Conservation (phyloP, 2,329 filamentous ascomycete genomes). For the Alternaria gaisen region DNA sequence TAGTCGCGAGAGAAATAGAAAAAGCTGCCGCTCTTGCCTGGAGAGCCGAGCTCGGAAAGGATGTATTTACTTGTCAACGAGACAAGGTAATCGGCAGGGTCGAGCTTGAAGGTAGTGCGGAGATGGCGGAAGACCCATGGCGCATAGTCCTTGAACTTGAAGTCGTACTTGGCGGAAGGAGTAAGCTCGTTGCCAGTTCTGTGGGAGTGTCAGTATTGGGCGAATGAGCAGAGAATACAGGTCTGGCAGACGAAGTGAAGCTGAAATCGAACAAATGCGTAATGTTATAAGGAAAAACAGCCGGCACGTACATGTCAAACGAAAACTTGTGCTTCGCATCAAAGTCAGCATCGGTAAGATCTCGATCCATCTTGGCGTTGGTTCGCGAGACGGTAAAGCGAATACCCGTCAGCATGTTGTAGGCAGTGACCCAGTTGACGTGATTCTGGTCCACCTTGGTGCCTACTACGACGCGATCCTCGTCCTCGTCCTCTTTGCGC, state of each 20-base stretch:
- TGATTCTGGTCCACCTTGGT: conserved; percentile 98
- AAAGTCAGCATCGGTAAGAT: conserved; percentile 91
- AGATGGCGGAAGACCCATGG: conserved; percentile 98
- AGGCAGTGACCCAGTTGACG: conserved; percentile 96
- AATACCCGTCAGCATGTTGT: conserved; percentile 99
- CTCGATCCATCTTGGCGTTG: conserved; percentile 94
- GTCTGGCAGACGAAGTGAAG: conserved; percentile 23
- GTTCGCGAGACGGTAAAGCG: conserved; percentile 95
- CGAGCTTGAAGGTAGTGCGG: conserved; percentile 84
- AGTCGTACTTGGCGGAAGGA: conserved; percentile 98
- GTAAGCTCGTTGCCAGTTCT: conserved; percentile 96
- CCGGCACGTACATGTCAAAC: conserved; percentile 84
- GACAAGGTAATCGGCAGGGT: conserved; percentile 97
- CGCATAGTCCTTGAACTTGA: conserved; percentile 99
- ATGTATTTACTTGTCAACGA: conserved; percentile 99
- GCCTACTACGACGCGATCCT: conserved; percentile 87
- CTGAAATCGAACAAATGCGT: conserved; percentile 23
- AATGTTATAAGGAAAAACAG: conserved; percentile 28
- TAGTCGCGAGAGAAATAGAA: conserved; percentile 99
- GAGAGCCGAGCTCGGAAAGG: conserved; percentile 93
- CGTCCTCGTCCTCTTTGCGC: conserved; percentile 88
- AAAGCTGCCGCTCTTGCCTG: conserved; percentile 98
- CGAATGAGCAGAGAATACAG: background rate
- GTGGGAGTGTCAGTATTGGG: conserved; percentile 43
- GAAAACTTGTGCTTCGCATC: conserved; percentile 95